Evolutionary conservation across 139 green algal genomes (phyloP), one percentile per base, ranked within the genome.

Genomic region (Marvania coccoides): DNA sequence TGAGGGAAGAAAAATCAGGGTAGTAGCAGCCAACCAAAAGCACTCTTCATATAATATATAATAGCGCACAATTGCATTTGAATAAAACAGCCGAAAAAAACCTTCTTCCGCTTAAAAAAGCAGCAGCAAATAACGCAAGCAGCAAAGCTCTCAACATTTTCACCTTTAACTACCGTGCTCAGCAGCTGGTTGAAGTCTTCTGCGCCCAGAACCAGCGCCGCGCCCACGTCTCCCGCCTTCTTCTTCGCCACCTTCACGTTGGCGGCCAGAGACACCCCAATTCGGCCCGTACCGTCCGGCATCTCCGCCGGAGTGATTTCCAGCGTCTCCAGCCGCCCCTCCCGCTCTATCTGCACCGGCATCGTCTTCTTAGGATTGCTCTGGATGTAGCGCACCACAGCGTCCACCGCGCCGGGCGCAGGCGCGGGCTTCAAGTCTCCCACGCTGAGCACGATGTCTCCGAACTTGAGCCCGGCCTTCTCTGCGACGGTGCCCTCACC

Each of bases 251-350:
- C 36, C 40, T 65, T 65, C 3, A 40, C 78, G 63, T 97, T 92
- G 46, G 80, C 30, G 4, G 67, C 77, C 7, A 99, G 80, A 58
- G 87, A 75, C 33, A 97, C 85, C n/a, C 94, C 94, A 34, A 99
- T 92, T 42, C 84, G 78, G 30, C 91, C 91, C 40, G 55, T 55
- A 33, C 88, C 90, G 57, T 92, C 81, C 2, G 69, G 39, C 8
- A 37, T 48, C 29, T 70, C 47, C 7, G 65, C 72, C 3, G 72
- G 68, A 4, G 45, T 81, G 9, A 86, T 34, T 1, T 60, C 38
- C 3, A 86, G 33, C 26, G 47, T 34, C n/a, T 81, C 19, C 12
- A 42, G 54, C 58, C 79, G 24, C 3, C 66, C 76, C 26, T 39
- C 29, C 19, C 76, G 63, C 12, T 53, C 29, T 8, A 85, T 46